phyloP scores from a whole-genome alignment of 305 asterid species.

The Fraxinus ornus region DNA sequence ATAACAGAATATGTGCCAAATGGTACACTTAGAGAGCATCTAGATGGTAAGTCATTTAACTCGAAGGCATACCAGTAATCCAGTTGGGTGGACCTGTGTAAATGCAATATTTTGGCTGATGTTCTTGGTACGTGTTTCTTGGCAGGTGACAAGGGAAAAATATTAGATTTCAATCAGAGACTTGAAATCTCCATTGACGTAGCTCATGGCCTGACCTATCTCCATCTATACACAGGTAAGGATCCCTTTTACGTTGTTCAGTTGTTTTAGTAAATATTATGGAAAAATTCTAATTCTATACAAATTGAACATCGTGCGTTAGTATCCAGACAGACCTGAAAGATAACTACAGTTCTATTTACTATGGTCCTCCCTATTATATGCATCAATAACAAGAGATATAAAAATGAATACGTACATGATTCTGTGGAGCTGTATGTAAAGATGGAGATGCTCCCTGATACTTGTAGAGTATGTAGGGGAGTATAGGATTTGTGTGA shows the following conservation, averaged over 20 bases:
- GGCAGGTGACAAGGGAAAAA: conserved; percentile 65
- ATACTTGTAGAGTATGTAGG: neutral
- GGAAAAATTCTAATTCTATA: neutral
- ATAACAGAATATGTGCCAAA: conserved; percentile 89
- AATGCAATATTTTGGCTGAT: conserved; percentile 19
- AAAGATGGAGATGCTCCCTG: neutral
- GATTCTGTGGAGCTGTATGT: neutral
- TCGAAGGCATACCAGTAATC: conserved; percentile 14
- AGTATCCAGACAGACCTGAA: neutral
- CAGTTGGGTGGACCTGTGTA: neutral
- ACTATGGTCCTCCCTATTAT: neutral
- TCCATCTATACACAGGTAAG: conserved; percentile 89
- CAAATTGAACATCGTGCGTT: neutral
- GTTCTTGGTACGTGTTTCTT: conserved; percentile 48
- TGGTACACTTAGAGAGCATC: conserved; percentile 94
- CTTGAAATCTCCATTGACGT: conserved; percentile 88
- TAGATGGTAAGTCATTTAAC: conserved; percentile 64
- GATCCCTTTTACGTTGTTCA: conserved; percentile 14
- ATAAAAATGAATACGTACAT: neutral
- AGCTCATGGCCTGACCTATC: conserved; percentile 89
- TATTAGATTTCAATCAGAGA: conserved; percentile 82
- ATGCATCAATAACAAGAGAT: neutral
- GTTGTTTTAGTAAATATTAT: conserved; percentile 14
- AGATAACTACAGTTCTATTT: neutral
- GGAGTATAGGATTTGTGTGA: neutral